A percentile compares a stretch with the other conserved stretches of the same genome.
Evolutionary conservation across 768 basidiomycete genomes (phyloP).

Genomic region (Tylopilus sp.): DNA sequence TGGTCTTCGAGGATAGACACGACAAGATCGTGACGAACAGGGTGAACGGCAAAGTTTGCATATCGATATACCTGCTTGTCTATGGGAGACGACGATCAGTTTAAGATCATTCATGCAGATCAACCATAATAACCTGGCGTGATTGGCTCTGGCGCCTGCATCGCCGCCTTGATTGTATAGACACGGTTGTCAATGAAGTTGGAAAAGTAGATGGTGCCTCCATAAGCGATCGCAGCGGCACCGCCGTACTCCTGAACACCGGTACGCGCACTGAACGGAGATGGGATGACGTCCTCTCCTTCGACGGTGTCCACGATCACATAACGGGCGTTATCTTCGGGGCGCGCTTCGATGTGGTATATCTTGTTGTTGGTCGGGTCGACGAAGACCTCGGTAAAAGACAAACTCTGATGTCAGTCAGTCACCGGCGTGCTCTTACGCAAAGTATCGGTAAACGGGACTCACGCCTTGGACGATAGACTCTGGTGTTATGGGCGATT

Average conservation of each 20-base stretch:
- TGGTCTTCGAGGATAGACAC: constrained; percentile 72
- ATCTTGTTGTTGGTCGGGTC: constrained; percentile 44
- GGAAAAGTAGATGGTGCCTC: constrained; percentile 56
- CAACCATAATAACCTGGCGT: constrained; percentile 50
- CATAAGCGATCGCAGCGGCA: constrained; percentile 50
- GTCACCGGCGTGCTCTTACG: constrained; percentile 1
- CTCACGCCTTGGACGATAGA: constrained; percentile 46
- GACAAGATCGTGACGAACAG: constrained; percentile 48
- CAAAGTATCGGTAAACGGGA: constrained; percentile 5
- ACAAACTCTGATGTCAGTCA: constrained; percentile 23
- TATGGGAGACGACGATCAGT: constrained; percentile 6
- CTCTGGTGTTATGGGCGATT: constrained; percentile 52
- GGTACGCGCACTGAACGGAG: constrained; percentile 53
- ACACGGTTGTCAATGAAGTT: constrained; percentile 50
- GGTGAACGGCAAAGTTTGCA: constrained; percentile 61
- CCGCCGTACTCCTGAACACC: constrained; percentile 75
- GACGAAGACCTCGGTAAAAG: constrained; percentile 45
- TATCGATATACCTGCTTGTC: constrained; percentile 45
- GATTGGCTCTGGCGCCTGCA: constrained; percentile 41
- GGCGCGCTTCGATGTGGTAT: constrained; percentile 59
- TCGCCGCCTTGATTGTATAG: constrained; percentile 35
- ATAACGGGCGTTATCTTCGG: constrained; percentile 51
- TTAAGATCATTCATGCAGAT: neutral
- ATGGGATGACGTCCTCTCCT: constrained; percentile 48
- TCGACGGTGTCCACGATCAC: constrained; percentile 53